These are phyloP conservation scores for Suaeda aralocaspica DNA, from an alignment of 148 eudicot genomes.

Conservation along the genomic window DNA sequence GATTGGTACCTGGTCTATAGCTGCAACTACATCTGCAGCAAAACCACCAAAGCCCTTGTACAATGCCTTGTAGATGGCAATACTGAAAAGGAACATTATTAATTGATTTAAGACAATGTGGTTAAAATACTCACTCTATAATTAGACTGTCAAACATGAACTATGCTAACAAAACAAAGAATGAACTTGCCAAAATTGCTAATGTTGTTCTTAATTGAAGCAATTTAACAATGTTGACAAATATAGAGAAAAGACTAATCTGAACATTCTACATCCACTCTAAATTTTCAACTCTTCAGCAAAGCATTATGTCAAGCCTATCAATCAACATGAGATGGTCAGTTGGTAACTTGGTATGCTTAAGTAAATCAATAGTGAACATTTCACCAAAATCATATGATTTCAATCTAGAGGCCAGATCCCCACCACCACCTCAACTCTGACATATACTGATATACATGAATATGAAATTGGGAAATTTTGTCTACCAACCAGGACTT, in stretches of 20 bases:
- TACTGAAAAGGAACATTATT: conserved; percentile 35
- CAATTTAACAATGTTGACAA: too few species aligned
- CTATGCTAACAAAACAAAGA: background rate
- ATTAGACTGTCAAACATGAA: background rate
- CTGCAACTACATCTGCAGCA: conserved; percentile 99
- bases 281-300: background rate
- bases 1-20: conserved; percentile 89
- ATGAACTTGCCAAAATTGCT: background rate
- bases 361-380: background rate
- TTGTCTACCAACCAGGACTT: background rate
- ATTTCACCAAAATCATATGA: background rate
- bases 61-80: conserved; percentile 95
- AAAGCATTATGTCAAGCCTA: background rate
- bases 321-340: background rate
- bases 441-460: too few species aligned
- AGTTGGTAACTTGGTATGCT: background rate
- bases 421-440: too few species aligned
- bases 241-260: background rate
- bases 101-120: background rate
- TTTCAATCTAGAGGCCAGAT: background rate
- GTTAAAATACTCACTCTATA: background rate
- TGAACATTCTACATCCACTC: background rate
- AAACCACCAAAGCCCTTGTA: conserved; percentile 99
- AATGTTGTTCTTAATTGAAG: background rate
- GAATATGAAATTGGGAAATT: background rate